Evolutionary conservation across 805 yeast genomes (phyloP).

Genomic region (Candida peoriensis): DNA sequence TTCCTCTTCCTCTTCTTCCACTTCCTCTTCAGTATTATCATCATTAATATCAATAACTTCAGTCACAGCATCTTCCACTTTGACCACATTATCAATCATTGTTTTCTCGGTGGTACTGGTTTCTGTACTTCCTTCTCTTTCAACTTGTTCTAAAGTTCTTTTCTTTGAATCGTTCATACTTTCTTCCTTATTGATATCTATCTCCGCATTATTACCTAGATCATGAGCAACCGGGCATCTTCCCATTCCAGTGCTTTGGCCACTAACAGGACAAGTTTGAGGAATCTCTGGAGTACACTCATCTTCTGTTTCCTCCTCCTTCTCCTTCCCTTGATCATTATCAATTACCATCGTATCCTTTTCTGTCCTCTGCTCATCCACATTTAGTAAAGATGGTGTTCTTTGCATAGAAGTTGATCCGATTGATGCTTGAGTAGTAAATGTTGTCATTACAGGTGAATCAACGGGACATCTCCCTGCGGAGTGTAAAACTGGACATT

Average conservation of each 20-base stretch:
- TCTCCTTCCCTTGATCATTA: not conserved
- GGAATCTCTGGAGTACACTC: conserved; percentile 16
- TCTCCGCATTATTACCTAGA: conserved; percentile 3
- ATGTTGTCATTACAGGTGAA: no score
- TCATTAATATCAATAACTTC: not conserved
- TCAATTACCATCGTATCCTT: no score
- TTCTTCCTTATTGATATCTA: not conserved
- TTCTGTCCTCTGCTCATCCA: no score
- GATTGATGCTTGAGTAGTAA: not conserved
- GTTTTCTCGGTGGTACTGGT: no score
- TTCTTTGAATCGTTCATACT: not conserved
- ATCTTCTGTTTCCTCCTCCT: no score
- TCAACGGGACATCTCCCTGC: conserved; percentile 25
- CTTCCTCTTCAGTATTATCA: no score
- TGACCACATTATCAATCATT: not conserved
- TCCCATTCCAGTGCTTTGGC: conserved; percentile 10
- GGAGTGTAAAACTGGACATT: conserved; percentile 24
- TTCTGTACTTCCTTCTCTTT: conserved; percentile 6
- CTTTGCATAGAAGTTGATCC: not conserved
- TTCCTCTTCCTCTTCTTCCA: not conserved
- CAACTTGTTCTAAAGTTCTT: not conserved
- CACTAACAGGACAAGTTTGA: conserved; percentile 19
- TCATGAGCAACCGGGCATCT: conserved; percentile 22
- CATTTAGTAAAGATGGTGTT: no score
- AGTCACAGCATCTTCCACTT: not conserved